Percentiles rank a stretch among this genome's conserved stretches.
These are phyloP conservation scores for Centaurea solstitialis DNA, from an alignment of 129 eudicot species.

Conservation along the genomic window DNA sequence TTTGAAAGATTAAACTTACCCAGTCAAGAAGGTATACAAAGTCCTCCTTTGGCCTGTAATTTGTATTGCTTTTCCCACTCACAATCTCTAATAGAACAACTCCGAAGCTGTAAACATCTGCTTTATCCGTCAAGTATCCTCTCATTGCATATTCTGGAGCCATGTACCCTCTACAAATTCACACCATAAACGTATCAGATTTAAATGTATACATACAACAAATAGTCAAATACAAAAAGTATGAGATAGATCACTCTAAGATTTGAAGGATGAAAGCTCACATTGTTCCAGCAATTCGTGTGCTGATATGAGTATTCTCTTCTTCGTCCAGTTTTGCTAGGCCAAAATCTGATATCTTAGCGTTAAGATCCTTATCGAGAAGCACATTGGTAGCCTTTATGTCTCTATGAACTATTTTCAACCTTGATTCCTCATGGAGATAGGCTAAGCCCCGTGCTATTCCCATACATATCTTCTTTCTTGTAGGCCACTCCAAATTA, in stretches of 20 bases:
- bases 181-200: conserved; percentile 10
- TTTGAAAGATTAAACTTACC: conserved; percentile 44
- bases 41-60: conserved; percentile 78
- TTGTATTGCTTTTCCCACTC: conserved; percentile 91
- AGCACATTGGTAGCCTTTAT: conserved; percentile 88
- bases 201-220: background rate
- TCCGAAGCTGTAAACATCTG: conserved; percentile 93
- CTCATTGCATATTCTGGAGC: conserved; percentile 99
- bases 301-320: conserved; percentile 89
- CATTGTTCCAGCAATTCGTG: conserved; percentile 92
- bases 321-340: conserved; percentile 91
- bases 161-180: conserved; percentile 77
- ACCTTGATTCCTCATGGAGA: conserved; percentile 86
- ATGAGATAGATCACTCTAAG: background rate
- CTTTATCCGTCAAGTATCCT: conserved; percentile 90
- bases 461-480: conserved; percentile 72
- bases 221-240: background rate
- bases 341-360: conserved; percentile 93
- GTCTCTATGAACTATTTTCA: conserved; percentile 91
- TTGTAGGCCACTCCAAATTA: conserved; percentile 73
- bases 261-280: conserved; percentile 33
- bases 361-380: conserved; percentile 79
- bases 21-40: conserved; percentile 92
- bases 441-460: conserved; percentile 80
- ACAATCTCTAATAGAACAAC: conserved; percentile 84